Base-by-base conservation (phyloP, 768 basidiomycete genomes). In the Leccinum aurantiacum region DNA sequence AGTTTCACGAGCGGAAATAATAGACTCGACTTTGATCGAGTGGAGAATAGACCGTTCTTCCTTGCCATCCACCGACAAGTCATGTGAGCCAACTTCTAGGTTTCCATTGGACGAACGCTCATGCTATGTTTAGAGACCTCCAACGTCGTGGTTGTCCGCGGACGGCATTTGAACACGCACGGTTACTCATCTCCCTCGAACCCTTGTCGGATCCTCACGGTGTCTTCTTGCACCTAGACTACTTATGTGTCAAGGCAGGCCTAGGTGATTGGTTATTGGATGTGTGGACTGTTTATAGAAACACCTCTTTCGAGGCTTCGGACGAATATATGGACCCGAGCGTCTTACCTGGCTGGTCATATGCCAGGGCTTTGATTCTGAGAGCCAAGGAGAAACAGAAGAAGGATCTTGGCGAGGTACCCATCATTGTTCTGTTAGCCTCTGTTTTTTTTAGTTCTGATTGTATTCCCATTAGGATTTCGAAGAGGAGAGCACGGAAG, bases 41-140 rank as follows among this genome's bases (percentile, higher is more conserved):
- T 97, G 11, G 95, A 98, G 74, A 98, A 96, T 66, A 80, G 96
- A 44, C 91, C 93, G 0, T 91, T 99, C 74, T 98, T 90, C 77
- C 83, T 96, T 7, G 94, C 91, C 1, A 62, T 97, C 2, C 91
- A 94, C 65, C 82, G 94, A 58, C 88, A 92, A 67, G 82, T 95
- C 2, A 83, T 85, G 90, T 94, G 72, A 62, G 89, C 60, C 35
- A 19, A 37, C 13, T n/a, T 29, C 24, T 46, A 37, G 14, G 38
- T 25, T 25, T 29, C 15, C 8, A 37, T 60, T 13, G 38, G 27
- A 24, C 38, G 19, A 38, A 37, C 9, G 55, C 50, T 57, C 24
- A 68, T 7, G n/a, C 10, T 17, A 6, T 33, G 14, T 46, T 50
- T 63, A 94, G 91, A 9, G 90, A 95, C 63, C 79, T 97, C 5